Evolutionary conservation across 352 stramenopile species (phyloP).

Genomic region (Globisporangium irregulare): DNA sequence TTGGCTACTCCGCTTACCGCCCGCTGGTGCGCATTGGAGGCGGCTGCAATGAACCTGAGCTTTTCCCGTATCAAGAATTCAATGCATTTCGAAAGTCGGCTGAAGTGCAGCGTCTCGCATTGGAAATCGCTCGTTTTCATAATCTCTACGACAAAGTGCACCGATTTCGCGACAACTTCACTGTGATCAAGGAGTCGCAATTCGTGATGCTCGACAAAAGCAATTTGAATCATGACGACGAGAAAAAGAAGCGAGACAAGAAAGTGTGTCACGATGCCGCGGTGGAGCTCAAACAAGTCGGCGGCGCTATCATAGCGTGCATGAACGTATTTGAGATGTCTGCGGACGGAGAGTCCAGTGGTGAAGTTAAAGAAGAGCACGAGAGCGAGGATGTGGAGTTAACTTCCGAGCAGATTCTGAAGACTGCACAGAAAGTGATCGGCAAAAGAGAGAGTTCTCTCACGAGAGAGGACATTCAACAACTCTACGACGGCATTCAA

Average conservation of each 20-base stretch:
- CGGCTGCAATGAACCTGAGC: slow-evolving; percentile 53
- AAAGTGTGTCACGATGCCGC: slow-evolving; percentile 19
- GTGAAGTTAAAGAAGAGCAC: neutral
- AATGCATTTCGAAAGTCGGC: slow-evolving; percentile 19
- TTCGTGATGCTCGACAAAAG: slow-evolving; percentile 11
- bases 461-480: slow-evolving; percentile 26
- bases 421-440: neutral
- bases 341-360: neutral
- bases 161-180: slow-evolving; percentile 11
- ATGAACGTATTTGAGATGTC: neutral
- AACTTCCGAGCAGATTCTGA: neutral
- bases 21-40: slow-evolving; percentile 63
- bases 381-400: neutral
- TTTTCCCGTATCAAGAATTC: slow-evolving; percentile 43
- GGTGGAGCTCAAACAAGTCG: slow-evolving; percentile 9
- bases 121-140: slow-evolving; percentile 33
- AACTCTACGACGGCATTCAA: slow-evolving; percentile 44
- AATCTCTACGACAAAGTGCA: slow-evolving; percentile 23
- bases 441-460: slow-evolving; percentile 9
- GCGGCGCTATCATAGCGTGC: slow-evolving; percentile 8
- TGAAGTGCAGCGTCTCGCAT: slow-evolving; percentile 20
- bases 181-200: slow-evolving; percentile 16
- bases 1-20: slow-evolving; percentile 37
- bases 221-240: neutral
- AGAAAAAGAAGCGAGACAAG: slow-evolving; percentile 13